phyloP scores from a whole-genome alignment of 352 stramenopile species.

The Pythium utonaiense region DNA sequence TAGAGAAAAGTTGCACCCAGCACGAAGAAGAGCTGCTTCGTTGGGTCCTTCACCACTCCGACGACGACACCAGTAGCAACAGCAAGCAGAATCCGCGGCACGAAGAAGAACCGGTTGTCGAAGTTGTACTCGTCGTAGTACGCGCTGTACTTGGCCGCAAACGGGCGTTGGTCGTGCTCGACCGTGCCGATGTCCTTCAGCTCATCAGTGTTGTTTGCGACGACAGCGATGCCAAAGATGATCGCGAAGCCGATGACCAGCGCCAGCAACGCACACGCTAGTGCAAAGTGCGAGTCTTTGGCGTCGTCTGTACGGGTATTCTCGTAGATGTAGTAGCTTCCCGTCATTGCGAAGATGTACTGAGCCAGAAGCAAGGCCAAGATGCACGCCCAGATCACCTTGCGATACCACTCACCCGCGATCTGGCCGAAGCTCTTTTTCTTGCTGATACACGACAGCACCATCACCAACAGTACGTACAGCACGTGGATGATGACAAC shows the following conservation, averaged over 20 bases:
- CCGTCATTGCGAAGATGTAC: constrained; percentile 86
- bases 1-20: constrained; percentile 68
- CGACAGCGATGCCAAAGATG: constrained; percentile 63
- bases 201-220: constrained; percentile 61
- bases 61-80: constrained; percentile 69
- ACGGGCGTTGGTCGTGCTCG: constrained; percentile 72
- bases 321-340: constrained; percentile 68
- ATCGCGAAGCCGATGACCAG: constrained; percentile 50
- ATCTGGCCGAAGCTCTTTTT: constrained; percentile 60
- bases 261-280: constrained; percentile 46
- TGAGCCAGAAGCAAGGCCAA: constrained; percentile 72
- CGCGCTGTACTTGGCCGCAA: constrained; percentile 79
- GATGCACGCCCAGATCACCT: constrained; percentile 73
- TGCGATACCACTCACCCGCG: constrained; percentile 67
- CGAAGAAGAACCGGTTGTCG: constrained; percentile 87
- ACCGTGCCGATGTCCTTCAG: constrained; percentile 71
- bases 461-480: constrained; percentile 54
- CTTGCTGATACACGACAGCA: constrained; percentile 45
- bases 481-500: constrained; percentile 56
- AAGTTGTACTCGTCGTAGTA: constrained; percentile 91
- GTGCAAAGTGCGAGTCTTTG: constrained; percentile 31
- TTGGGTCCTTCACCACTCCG: constrained; percentile 61
- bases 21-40: constrained; percentile 71
- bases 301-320: constrained; percentile 31
- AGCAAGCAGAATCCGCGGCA: constrained; percentile 69